Conservation (phyloP, 176 grass and related monocot species). For the Tillandsia fasciculata region DNA sequence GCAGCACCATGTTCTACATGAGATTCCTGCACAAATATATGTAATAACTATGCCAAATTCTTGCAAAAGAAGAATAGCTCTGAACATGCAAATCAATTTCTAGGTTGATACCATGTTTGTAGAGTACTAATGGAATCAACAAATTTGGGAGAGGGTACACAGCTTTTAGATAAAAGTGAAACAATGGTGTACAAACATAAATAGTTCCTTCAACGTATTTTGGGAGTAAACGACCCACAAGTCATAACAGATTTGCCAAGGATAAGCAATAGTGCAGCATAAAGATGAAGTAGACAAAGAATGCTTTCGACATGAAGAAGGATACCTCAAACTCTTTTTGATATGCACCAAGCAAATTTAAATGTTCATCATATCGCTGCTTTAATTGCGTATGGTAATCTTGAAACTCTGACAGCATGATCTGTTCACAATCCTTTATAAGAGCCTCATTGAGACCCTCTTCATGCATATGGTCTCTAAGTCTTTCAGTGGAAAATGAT, state of each 20-base stretch:
- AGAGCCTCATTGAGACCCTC: constrained; percentile 53
- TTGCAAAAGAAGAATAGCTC: constrained; percentile 23
- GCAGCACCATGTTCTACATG: constrained; percentile 45
- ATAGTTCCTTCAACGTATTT: no score
- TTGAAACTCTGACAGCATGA: constrained; percentile 56
- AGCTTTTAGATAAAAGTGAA: no score
- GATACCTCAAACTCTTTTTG: constrained; percentile 45
- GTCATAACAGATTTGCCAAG: no score
- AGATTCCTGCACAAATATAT: constrained; percentile 71
- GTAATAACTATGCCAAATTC: constrained; percentile 52
- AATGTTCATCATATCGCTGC: constrained; percentile 39
- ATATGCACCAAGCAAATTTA: constrained; percentile 51
- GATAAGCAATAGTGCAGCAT: background rate
- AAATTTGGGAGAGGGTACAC: no score
- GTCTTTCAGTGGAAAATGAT: constrained; percentile 47
- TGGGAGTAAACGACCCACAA: no score
- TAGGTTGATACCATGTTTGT: no score
- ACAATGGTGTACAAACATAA: background rate
- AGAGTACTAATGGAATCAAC: no score
- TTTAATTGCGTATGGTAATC: constrained; percentile 47
- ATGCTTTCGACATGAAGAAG: background rate
- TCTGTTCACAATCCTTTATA: constrained; percentile 65
- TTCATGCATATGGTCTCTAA: constrained; percentile 40
- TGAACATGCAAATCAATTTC: background rate
- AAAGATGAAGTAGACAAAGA: background rate